Percentiles rank a stretch among this genome's conserved stretches.
Conservation (phyloP, 2,329 filamentous ascomycete species). For the Pseudogymnoascus sp. region DNA sequence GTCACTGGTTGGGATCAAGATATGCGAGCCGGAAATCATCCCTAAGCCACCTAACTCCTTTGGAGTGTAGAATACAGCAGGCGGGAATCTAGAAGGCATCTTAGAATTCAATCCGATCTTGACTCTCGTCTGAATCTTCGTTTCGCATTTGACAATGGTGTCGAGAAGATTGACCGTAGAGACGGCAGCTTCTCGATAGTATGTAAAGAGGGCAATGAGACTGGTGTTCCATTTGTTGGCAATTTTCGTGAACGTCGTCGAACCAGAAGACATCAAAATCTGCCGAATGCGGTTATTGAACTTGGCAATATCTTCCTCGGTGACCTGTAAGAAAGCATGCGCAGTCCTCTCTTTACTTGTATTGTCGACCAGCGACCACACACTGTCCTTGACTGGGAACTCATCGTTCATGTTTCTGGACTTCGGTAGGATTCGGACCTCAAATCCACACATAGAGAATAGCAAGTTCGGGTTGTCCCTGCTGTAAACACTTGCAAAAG, state of each 20-base stretch:
- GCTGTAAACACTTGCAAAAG: slow-evolving; percentile 96
- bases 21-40: slow-evolving; percentile 98
- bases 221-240: slow-evolving; percentile 99
- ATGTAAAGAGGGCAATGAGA: slow-evolving; percentile 92
- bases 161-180: slow-evolving; percentile 90
- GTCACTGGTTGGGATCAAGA: slow-evolving; percentile 92
- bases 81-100: slow-evolving; percentile 98
- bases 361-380: slow-evolving; percentile 96
- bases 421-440: slow-evolving; percentile 93
- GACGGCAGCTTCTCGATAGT: slow-evolving; percentile 95
- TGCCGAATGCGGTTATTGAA: slow-evolving; percentile 99
- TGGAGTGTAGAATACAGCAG: slow-evolving; percentile 96
- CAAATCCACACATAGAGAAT: slow-evolving; percentile 97
- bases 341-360: slow-evolving; percentile 94
- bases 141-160: slow-evolving; percentile 98
- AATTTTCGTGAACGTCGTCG: slow-evolving; percentile 98
- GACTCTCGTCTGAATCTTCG: slow-evolving; percentile 96
- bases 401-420: slow-evolving; percentile 91
- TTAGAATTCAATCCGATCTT: slow-evolving; percentile 99
- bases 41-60: slow-evolving; percentile 95
- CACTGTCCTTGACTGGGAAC: slow-evolving; percentile 94
- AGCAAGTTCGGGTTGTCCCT: slow-evolving; percentile 93
- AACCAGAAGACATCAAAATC: slow-evolving; percentile 99
- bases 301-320: slow-evolving; percentile 94
- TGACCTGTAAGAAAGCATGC: slow-evolving; percentile 94